Evolutionary conservation across 1,284 basidiomycete genomes (phyloP), one percentile per base, ranked within the genome.

Genomic region (Fomitopsis palustris): DNA sequence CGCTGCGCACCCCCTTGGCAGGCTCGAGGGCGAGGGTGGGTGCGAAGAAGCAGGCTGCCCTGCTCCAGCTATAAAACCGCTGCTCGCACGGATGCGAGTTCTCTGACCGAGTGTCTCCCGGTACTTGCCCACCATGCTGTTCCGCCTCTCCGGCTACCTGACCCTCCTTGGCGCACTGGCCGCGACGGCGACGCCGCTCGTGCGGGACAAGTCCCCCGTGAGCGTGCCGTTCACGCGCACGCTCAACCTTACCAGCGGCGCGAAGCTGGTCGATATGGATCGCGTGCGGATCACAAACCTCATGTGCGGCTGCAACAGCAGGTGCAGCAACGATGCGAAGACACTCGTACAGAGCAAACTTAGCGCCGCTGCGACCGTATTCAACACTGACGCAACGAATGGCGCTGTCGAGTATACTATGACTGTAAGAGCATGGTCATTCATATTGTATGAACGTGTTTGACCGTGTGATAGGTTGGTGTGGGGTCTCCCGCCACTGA

Each of bases 401-500:
- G 57, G 55, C 33, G 69, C 63, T 6, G 63, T 65, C 3, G 55
- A 63, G 37, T 72, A 72, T 60, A 67, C 67, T 39, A 65, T 59
- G 23, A 65, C 47, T 10, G 66, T 67, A 52, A 31, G 66, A 17
- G 21, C 31, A 17, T 9, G 10, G 2, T 10, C 23, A n/a, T 17
- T n/a, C 10, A 19, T 10, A 27, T 43, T 37, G 33, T 16, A 35
- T 54, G 19, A 52, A 39, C 17, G 21, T n/a, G 16, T 33, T 31
- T 23, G 19, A 25, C 7, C 21, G 2, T 56, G 3, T 27, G 29
- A 6, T n/a, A 67, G 65, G 61, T 70, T 23, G 65, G 63, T 21
- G 64, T 70, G 23, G 70, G 69, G 9, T 61, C 56, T 23, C 70
- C 70, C 38, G 61, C 70, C 10, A 69, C 67, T 6, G 56, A 55